phyloP scores from a whole-genome alignment of 768 basidiomycete genomes.

The Hysterangium stoloniferum region DNA sequence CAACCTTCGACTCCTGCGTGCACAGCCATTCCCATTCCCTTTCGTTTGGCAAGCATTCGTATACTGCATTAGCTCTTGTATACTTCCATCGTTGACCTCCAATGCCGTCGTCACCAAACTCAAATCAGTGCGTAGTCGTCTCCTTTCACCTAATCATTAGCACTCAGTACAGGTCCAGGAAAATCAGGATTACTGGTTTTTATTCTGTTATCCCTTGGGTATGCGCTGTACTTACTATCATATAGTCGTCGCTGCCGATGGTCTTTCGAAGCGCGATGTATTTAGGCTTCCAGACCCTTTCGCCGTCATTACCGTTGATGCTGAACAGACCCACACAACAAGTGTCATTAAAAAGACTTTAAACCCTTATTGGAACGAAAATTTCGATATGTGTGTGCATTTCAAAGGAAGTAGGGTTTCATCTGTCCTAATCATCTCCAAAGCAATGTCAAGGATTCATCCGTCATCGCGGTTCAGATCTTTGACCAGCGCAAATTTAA shows the following conservation, averaged over 20 bases:
- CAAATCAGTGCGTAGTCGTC: background rate
- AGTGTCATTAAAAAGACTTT: slow-evolving; percentile 94
- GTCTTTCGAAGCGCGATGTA: slow-evolving; percentile 88
- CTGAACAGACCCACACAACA: slow-evolving; percentile 94
- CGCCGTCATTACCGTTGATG: slow-evolving; percentile 96
- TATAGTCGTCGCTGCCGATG: slow-evolving; percentile 93
- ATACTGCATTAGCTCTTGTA: background rate
- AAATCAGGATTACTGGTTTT: slow-evolving; percentile 72
- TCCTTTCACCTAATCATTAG: background rate
- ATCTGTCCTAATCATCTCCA: background rate
- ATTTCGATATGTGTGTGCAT: slow-evolving; percentile 77
- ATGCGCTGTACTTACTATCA: too few relatives aligned
- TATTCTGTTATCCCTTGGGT: background rate
- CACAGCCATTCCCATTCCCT: background rate
- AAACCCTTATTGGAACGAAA: slow-evolving; percentile 97
- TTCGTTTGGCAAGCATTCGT: background rate
- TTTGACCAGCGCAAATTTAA: slow-evolving; percentile 99
- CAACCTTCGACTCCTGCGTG: background rate
- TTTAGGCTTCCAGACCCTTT: slow-evolving; percentile 97
- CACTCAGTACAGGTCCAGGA: slow-evolving; percentile 42
- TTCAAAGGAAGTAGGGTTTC: too few relatives aligned
- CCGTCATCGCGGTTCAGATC: slow-evolving; percentile 95
- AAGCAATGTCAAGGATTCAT: slow-evolving; percentile 95
- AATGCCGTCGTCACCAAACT: slow-evolving; percentile 7
- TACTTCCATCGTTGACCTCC: background rate